A percentile compares a stretch with the other conserved stretches of the same genome.
Conservation (phyloP, 805 yeast species). For the Saccharomycopsis lassenensis region DNA sequence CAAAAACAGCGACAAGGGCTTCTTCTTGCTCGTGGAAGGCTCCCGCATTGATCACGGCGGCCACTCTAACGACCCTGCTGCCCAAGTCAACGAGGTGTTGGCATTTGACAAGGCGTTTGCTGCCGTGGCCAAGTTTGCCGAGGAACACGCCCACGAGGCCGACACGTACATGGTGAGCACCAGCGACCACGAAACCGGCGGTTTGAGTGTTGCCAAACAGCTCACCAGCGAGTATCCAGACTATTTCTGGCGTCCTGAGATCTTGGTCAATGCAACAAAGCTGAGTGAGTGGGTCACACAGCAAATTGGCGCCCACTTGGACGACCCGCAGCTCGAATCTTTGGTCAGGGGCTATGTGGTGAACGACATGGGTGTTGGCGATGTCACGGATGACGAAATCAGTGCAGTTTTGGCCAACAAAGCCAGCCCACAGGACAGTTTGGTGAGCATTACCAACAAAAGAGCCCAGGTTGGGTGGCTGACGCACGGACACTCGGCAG, state of each 20-base stretch:
- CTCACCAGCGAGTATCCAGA: conserved; percentile 62
- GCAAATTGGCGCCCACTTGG: conserved; percentile 28
- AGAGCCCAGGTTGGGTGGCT: conserved; percentile 94
- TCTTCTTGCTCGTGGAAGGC: conserved; percentile 81
- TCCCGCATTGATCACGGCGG: conserved; percentile 95
- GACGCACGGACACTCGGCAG: conserved; percentile 93
- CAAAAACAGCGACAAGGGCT: conserved; percentile 66
- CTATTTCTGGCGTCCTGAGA: conserved; percentile 80
- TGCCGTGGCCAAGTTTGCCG: conserved; percentile 63
- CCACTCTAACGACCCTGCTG: conserved; percentile 88
- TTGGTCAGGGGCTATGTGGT: conserved; percentile 49
- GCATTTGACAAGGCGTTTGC: conserved; percentile 78
- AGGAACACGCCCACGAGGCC: conserved; percentile 38
- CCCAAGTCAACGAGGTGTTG: conserved; percentile 83
- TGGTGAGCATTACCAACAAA: conserved; percentile 63
- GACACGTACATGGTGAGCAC: conserved; percentile 77
- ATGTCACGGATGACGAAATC: conserved; percentile 46
- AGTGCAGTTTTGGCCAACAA: conserved; percentile 28
- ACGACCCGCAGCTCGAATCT: conserved; percentile 24
- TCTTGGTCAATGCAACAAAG: conserved; percentile 53
- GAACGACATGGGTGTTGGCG: conserved; percentile 55
- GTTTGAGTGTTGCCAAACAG: conserved; percentile 81
- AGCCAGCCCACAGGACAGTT: conserved; percentile 29
- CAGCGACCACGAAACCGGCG: conserved; percentile 95
- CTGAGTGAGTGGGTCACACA: conserved; percentile 62